Evolutionary conservation across 176 grass and related monocot species (phyloP).

Genomic region (Triticum urartu): DNA sequence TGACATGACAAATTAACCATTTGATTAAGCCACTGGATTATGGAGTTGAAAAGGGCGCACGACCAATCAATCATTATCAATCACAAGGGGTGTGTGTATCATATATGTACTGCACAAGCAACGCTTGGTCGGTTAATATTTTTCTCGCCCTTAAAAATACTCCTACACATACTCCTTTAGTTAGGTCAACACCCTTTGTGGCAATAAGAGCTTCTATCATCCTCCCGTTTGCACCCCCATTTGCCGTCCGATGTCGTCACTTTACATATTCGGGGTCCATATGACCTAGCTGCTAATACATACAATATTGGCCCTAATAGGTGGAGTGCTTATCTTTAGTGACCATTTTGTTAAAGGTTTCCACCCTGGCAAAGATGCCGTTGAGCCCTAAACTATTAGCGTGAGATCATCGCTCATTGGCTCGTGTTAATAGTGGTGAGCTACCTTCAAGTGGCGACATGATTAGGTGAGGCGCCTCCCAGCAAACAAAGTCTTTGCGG

Average conservation of each 20-base stretch:
- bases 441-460: slow-evolving; percentile 49
- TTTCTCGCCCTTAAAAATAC: slow-evolving; percentile 23
- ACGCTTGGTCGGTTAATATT: slow-evolving; percentile 55
- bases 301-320: slow-evolving; percentile 45
- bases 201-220: slow-evolving; percentile 34
- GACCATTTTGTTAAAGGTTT: slow-evolving; percentile 40
- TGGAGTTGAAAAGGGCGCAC: slow-evolving; percentile 32
- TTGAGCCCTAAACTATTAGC: slow-evolving; percentile 45
- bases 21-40: slow-evolving; percentile 37
- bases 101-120: slow-evolving; percentile 14
- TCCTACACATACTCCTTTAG: slow-evolving; percentile 20
- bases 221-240: slow-evolving; percentile 28
- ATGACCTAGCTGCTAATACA: slow-evolving; percentile 19
- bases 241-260: slow-evolving; percentile 37
- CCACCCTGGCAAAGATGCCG: slow-evolving; percentile 54
- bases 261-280: slow-evolving; percentile 42
- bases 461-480: slow-evolving; percentile 50
- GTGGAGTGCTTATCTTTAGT: slow-evolving; percentile 60
- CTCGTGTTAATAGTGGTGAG: slow-evolving; percentile 37
- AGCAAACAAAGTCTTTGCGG: slow-evolving; percentile 49
- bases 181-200: slow-evolving; percentile 42
- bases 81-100: slow-evolving; percentile 21
- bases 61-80: slow-evolving; percentile 60
- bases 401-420: slow-evolving; percentile 17
- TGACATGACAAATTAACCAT: slow-evolving; percentile 45